Conservation (phyloP, 2,329 filamentous ascomycete species). For the Neofusicoccum laricinum region DNA sequence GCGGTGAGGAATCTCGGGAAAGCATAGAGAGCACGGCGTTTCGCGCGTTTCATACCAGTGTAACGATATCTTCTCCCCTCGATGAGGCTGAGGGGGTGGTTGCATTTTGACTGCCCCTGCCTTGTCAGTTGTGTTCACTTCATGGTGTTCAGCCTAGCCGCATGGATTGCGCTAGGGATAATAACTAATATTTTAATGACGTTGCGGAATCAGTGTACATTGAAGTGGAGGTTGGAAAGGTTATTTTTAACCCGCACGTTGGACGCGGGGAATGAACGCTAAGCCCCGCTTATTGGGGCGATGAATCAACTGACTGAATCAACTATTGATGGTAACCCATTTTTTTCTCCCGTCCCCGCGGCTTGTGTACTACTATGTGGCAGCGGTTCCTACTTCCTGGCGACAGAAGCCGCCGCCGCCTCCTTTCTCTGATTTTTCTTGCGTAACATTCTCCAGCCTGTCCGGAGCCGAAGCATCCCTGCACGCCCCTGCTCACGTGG, state of each 20-base stretch:
- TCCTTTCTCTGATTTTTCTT: no score
- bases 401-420: no score
- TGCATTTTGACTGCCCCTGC: not conserved
- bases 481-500: no score
- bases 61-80: constrained; percentile 5
- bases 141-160: constrained; percentile 7
- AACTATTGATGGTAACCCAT: not conserved
- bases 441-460: no score
- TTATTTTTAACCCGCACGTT: not conserved
- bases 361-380: no score
- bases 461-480: no score
- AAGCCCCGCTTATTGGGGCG: not conserved
- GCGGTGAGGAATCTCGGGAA: not conserved
- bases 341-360: not conserved
- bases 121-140: constrained; percentile 7
- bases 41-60: constrained; percentile 4
- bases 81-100: not conserved
- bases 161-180: constrained; percentile 11
- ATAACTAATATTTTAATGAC: constrained; percentile 13
- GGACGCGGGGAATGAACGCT: constrained; percentile 1
- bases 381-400: no score
- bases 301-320: not conserved
- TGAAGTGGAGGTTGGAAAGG: not conserved
- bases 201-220: constrained; percentile 7
- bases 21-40: not conserved